Evolutionary conservation across 768 basidiomycete genomes (phyloP).

Genomic region (Termitomyces sp.): DNA sequence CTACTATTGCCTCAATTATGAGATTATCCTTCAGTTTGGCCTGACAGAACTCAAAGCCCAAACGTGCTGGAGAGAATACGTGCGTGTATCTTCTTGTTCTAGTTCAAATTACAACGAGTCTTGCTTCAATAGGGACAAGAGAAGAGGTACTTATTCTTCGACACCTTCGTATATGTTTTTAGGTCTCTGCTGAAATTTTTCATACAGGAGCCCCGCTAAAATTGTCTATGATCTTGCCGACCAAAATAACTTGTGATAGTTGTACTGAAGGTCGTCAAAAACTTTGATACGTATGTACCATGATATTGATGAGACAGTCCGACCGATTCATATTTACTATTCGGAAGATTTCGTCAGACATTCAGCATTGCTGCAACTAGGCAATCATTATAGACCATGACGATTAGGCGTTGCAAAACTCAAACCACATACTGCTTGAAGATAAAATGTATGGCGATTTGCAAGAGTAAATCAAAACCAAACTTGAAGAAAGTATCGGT

Average conservation of each 20-base stretch:
- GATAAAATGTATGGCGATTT: no score
- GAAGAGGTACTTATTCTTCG: not conserved
- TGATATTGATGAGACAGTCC: not conserved
- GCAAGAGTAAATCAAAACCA: no score
- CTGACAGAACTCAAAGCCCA: conserved; percentile 18
- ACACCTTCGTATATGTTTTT: not conserved
- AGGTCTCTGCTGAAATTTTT: not conserved
- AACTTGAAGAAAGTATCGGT: no score
- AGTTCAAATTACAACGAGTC: not conserved
- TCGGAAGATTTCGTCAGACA: not conserved
- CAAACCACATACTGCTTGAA: no score
- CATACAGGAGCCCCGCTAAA: not conserved
- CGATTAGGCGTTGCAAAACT: no score
- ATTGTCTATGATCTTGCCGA: not conserved
- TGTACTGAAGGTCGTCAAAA: not conserved
- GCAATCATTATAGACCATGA: no score
- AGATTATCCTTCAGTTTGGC: conserved; percentile 16
- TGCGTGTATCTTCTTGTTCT: not conserved
- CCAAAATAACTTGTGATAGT: not conserved
- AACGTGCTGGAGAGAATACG: conserved; percentile 16
- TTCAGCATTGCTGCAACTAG: not conserved
- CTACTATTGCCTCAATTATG: conserved; percentile 14
- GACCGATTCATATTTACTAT: not conserved
- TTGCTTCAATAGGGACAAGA: conserved; percentile 1
- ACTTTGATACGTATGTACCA: not conserved